These are phyloP conservation scores for Talaromyces sp. DNA, from an alignment of 2,329 filamentous ascomycete genomes.

Conservation along the genomic window DNA sequence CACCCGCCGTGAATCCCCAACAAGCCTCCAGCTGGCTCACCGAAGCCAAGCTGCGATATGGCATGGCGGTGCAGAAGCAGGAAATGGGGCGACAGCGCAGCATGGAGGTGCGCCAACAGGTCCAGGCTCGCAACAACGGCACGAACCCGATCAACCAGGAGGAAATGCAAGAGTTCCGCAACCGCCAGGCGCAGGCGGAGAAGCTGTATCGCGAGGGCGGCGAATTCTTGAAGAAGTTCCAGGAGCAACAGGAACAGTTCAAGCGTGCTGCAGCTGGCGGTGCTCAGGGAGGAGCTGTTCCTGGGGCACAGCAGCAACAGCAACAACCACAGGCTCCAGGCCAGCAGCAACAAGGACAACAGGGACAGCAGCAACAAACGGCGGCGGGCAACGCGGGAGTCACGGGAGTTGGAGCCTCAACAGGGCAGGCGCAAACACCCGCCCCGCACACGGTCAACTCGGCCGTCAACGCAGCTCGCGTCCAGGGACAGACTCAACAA, in stretches of 20 bases:
- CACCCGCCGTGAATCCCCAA: slow-evolving; percentile 41
- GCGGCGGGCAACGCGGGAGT: background rate
- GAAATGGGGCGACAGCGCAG: slow-evolving; percentile 43
- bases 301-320: slow-evolving; percentile 11
- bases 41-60: slow-evolving; percentile 45
- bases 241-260: slow-evolving; percentile 45
- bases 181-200: slow-evolving; percentile 35
- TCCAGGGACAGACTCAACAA: slow-evolving; percentile 27
- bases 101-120: slow-evolving; percentile 37
- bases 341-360: slow-evolving; percentile 10
- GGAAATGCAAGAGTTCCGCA: slow-evolving; percentile 41
- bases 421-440: slow-evolving; percentile 31
- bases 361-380: slow-evolving; percentile 3
- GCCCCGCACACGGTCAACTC: slow-evolving; percentile 46
- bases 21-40: slow-evolving; percentile 42
- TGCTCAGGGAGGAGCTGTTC: background rate
- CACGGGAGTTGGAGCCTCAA: background rate
- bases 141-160: slow-evolving; percentile 30
- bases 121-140: slow-evolving; percentile 35
- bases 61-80: slow-evolving; percentile 45
- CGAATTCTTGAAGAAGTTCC: slow-evolving; percentile 45
- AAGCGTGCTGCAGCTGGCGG: slow-evolving; percentile 25
- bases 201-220: slow-evolving; percentile 41
- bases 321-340: slow-evolving; percentile 7
- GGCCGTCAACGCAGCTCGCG: slow-evolving; percentile 42